A percentile compares a stretch with the other conserved stretches of the same genome.
Evolutionary conservation across 1,284 basidiomycete genomes (phyloP).

Genomic region (Leccinum laetum): DNA sequence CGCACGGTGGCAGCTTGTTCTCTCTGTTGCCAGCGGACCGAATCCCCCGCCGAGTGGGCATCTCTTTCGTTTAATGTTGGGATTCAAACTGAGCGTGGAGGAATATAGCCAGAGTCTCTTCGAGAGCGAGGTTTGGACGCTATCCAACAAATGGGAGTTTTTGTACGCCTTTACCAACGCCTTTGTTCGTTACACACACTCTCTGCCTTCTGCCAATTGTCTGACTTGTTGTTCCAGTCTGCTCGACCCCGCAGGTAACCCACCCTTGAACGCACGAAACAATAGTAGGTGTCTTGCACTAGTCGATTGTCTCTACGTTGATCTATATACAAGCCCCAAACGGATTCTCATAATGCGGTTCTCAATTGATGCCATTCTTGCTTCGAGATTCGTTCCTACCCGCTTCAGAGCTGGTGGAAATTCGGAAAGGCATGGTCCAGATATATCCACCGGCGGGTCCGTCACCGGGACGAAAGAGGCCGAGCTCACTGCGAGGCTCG

Average conservation of each 20-base stretch:
- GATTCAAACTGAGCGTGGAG: constrained; percentile 19
- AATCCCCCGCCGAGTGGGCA: constrained; percentile 64
- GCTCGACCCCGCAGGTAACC: constrained; percentile 30
- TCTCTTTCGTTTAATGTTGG: constrained; percentile 29
- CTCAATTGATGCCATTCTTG: constrained; percentile 20
- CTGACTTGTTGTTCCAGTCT: constrained; percentile 21
- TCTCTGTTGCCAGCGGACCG: constrained; percentile 49
- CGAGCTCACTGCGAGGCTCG: constrained; percentile 22
- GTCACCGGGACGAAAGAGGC: constrained; percentile 23
- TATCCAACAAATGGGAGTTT: constrained; percentile 37
- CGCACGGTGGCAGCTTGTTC: constrained; percentile 77
- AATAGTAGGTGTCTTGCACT: constrained; percentile 15
- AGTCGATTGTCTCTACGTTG: constrained; percentile 1
- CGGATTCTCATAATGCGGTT: constrained; percentile 22
- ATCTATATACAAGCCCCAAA: constrained; percentile 17
- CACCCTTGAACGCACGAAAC: constrained; percentile 29
- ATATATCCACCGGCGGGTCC: constrained; percentile 20
- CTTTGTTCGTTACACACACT: constrained; percentile 27
- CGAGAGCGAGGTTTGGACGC: constrained; percentile 47
- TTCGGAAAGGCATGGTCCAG: constrained; percentile 31
- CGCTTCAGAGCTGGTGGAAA: constrained; percentile 18
- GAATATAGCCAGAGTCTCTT: constrained; percentile 41
- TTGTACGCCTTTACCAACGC: constrained; percentile 30
- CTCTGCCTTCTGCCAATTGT: neutral
- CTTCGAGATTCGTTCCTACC: constrained; percentile 24